Percentiles rank a stretch among this genome's conserved stretches.
phyloP scores from a whole-genome alignment of 352 stramenopile species.

The Halophytophthora polymorphica region DNA sequence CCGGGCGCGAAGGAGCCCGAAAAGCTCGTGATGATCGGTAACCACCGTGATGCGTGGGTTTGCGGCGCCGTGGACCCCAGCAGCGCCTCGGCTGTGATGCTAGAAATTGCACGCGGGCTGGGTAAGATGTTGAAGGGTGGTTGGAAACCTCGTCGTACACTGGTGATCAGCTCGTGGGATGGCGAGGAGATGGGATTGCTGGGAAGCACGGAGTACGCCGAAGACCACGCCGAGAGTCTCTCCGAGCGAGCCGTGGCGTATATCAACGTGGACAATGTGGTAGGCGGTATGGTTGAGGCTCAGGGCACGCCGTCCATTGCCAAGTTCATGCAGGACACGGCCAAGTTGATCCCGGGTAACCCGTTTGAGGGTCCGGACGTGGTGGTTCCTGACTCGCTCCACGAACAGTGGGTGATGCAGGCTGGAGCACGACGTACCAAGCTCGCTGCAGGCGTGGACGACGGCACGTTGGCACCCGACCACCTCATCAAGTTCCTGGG shows the following conservation, averaged over 20 bases:
- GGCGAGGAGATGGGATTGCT: constrained; percentile 76
- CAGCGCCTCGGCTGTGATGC: constrained; percentile 48
- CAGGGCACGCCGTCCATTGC: constrained; percentile 53
- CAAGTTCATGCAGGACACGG: constrained; percentile 46
- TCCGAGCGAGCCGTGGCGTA: constrained; percentile 56
- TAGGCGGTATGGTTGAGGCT: constrained; percentile 37
- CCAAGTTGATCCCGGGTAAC: constrained; percentile 39
- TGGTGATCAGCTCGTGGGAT: constrained; percentile 70
- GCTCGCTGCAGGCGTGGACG: constrained; percentile 23
- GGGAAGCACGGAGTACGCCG: constrained; percentile 69
- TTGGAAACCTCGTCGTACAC: constrained; percentile 58
- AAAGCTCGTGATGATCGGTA: constrained; percentile 62
- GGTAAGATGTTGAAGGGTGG: constrained; percentile 43
- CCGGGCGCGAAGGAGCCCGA: constrained; percentile 42
- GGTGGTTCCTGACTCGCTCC: too few species aligned
- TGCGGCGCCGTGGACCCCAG: constrained; percentile 72
- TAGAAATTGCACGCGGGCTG: constrained; percentile 66
- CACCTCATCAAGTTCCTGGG: constrained; percentile 54
- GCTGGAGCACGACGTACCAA: too few species aligned
- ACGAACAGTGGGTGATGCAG: constrained; percentile 32
- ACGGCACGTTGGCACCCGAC: constrained; percentile 33
- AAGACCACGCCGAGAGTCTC: constrained; percentile 38
- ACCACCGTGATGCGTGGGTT: constrained; percentile 81
- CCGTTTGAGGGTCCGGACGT: constrained; percentile 23
- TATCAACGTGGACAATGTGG: constrained; percentile 78